Evolutionary conservation across 306 rosid species (phyloP).

Genomic region (Castanea mollissima): DNA sequence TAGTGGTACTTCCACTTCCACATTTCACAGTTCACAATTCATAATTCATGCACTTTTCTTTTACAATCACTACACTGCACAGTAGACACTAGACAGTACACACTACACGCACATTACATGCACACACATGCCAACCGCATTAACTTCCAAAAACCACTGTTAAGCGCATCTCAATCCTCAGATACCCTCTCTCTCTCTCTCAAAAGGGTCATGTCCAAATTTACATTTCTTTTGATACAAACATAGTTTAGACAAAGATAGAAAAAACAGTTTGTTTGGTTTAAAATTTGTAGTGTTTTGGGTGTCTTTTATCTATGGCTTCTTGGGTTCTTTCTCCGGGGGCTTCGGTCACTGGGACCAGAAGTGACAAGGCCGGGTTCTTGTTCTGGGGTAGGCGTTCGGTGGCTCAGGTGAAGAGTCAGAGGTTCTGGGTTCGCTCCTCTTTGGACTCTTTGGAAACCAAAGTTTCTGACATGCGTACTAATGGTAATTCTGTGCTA

Average conservation of each 20-base stretch:
- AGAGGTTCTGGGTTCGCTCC: constrained; percentile 45
- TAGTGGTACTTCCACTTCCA: no score
- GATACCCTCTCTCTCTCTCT: neutral
- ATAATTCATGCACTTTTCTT: no score
- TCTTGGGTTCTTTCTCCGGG: constrained; percentile 57
- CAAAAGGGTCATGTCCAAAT: neutral
- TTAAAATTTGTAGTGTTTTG: neutral
- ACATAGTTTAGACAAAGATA: neutral
- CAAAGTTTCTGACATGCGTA: constrained; percentile 86
- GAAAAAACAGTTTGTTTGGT: neutral
- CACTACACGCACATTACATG: neutral
- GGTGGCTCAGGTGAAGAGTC: constrained; percentile 25
- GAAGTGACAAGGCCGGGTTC: constrained; percentile 26
- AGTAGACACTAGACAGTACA: no score
- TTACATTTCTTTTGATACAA: neutral
- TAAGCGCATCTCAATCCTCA: neutral
- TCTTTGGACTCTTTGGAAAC: constrained; percentile 88
- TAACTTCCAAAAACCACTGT: neutral
- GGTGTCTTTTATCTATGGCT: constrained; percentile 44
- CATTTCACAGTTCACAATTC: no score
- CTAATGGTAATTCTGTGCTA: constrained; percentile 48
- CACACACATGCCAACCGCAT: neutral
- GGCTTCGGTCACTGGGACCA: constrained; percentile 41
- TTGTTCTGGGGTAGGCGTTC: constrained; percentile 35
- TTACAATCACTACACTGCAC: no score